Evolutionary conservation across 2,329 filamentous ascomycete genomes (phyloP).

Genomic region (Ascochyta lentis): DNA sequence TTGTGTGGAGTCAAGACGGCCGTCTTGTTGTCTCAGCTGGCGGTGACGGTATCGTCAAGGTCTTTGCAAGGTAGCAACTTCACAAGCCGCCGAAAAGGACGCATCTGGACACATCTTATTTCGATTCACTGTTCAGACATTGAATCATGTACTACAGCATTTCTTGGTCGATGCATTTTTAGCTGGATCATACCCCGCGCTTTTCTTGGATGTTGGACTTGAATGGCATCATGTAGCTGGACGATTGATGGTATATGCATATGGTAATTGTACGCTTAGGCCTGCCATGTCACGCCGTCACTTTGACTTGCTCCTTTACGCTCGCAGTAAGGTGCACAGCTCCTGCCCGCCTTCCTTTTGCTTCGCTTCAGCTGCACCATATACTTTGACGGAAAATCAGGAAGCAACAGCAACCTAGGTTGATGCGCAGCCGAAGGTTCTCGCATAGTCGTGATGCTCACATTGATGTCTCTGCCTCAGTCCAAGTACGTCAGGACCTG

Average conservation of each 20-base stretch:
- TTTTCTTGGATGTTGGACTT: slow-evolving; percentile 8
- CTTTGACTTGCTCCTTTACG: neutral
- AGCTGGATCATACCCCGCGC: slow-evolving; percentile 21
- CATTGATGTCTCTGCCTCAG: neutral
- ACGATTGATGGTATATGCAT: slow-evolving; percentile 18
- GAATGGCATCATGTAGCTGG: slow-evolving; percentile 18
- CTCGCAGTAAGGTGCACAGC: slow-evolving; percentile 6
- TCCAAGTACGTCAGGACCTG: neutral
- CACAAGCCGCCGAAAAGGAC: neutral
- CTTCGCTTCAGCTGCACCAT: slow-evolving; percentile 15
- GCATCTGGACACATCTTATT: neutral
- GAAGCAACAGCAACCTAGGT: neutral
- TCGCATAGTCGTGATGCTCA: neutral
- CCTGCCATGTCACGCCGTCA: neutral
- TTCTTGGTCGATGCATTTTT: slow-evolving; percentile 16
- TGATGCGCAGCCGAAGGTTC: neutral
- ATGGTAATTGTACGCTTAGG: slow-evolving; percentile 14
- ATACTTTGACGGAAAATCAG: slow-evolving; percentile 1
- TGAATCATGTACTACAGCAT: slow-evolving; percentile 2
- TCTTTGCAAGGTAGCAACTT: slow-evolving; percentile 62
- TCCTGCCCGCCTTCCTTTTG: neutral
- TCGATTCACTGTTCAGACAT: neutral
- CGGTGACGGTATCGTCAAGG: slow-evolving; percentile 94
- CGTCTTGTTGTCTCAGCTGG: slow-evolving; percentile 93
- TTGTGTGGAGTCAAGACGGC: slow-evolving; percentile 95